Base-by-base conservation (phyloP, 352 stramenopile species). In the Globisporangium nodosum region DNA sequence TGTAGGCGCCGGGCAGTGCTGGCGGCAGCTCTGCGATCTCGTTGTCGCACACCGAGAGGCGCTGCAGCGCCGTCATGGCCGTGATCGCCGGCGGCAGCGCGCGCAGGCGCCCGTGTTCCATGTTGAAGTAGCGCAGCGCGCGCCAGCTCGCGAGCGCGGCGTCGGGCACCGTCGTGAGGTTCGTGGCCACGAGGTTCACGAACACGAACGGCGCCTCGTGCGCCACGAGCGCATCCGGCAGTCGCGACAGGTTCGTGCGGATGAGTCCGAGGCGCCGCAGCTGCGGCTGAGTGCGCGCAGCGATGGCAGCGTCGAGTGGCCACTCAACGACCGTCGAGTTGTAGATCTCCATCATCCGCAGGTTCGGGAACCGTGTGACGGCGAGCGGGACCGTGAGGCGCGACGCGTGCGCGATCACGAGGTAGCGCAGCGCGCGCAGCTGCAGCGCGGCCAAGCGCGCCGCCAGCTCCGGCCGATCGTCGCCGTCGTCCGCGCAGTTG, bases 311-410 rank as follows among this genome's bases (percentile, higher is more conserved):
- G 2, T 53, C 18, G 2, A 6, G 6, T 5, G 51, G 39, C 68
- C 68, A 74, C 30, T 69, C 56, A 18, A 37, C 15, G 11, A 74
- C 56, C 3, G 68, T 67, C 31, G 59, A 53, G 62, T 71, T 74
- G 56, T 67, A 71, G 18, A 71, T 35, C 31, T 69, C 53, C 2
- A 74, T 13, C 39, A 43, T 49, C 12, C 61, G n/a, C 5, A 74
- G 42, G 12, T 57, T 65, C 3, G 24, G 27, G 40, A 69, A 71
- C 11, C 42, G 13, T 5, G 47, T 43, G 13, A 71, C 13, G 21
- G 47, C 37, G 3, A 30, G 5, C 2, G 67, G 64, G 3, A 74
- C 50, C 9, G 52, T 50, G 0, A 74, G 49, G 5, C 54, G 43
- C 24, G 43, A 20, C 27, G 60, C 68, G 37, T 71, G 56, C 5